Conservation (phyloP, 2,329 filamentous ascomycete genomes). For the Aspergillus brunneoviolaceus region DNA sequence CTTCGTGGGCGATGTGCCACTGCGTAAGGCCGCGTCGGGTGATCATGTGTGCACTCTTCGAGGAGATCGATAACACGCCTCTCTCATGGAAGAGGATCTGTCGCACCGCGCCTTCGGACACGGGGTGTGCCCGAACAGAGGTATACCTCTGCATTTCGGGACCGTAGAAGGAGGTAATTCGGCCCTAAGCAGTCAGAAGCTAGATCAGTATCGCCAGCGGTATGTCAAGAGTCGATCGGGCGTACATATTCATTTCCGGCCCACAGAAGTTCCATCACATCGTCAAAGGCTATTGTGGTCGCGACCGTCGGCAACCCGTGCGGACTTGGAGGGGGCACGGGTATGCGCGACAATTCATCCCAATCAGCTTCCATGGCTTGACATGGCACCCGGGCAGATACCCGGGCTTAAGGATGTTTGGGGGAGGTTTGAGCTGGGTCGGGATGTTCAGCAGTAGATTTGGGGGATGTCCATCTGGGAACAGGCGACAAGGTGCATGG, state of each 20-base stretch:
- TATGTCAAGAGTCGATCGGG: background rate
- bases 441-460: conserved; percentile 11
- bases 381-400: conserved; percentile 18
- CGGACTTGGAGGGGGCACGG: conserved; percentile 73
- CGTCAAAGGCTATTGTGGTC: conserved; percentile 84
- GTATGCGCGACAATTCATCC: conserved; percentile 73
- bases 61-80: conserved; percentile 81
- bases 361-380: conserved; percentile 49
- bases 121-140: conserved; percentile 76
- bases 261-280: conserved; percentile 86
- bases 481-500: conserved; percentile 35
- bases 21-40: conserved; percentile 75
- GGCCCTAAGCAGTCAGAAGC: conserved; percentile 59
- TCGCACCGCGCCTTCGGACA: conserved; percentile 73
- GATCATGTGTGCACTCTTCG: conserved; percentile 85
- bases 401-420: conserved; percentile 6
- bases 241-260: conserved; percentile 84
- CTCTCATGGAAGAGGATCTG: conserved; percentile 90
- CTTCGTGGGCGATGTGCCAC: conserved; percentile 80
- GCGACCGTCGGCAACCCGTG: conserved; percentile 70
- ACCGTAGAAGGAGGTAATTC: conserved; percentile 84
- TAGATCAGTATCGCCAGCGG: conserved; percentile 1
- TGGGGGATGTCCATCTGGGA: conserved; percentile 33
- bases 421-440: background rate
- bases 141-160: conserved; percentile 85